Base-by-base conservation (phyloP, 192 early-diverging fungal species). In the Backusella westeae region DNA sequence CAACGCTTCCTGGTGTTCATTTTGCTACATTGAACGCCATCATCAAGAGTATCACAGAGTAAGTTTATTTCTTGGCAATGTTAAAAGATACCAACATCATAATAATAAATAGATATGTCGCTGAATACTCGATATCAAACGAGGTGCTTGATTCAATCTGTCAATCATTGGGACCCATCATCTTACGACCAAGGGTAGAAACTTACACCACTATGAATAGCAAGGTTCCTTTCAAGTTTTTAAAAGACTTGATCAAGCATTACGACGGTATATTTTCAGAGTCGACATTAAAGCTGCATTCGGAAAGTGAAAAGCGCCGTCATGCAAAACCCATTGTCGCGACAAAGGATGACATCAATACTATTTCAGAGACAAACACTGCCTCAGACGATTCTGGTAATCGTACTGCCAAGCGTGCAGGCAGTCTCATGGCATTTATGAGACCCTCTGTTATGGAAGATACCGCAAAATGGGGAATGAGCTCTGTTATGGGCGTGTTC, bases 81-180 rank as follows among this genome's bases (percentile, higher is more conserved):
- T 41, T 35, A n/a, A 44, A 38, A 63, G 56, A 17, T 17, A 10
- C 0, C 0, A 63, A 63, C 29, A 14, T 63, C 3, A 26, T 14
- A 29, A 63, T 14, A 29, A 63, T 29, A 29, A 29, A 10, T 29
- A 63, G 56, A 15, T 63, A 63, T 26, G 26, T 63, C n/a, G 10
- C 21, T 29, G 26, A 63, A 63, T 63, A 34, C n/a, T 41, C 19
- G 34, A 12, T 41, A 9, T 23, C 76, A 52, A 84, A 85, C 26
- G 69, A 69, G 21, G 81, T 80, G 36, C 59, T 82, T 23, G 73
- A 69, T 3, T 79, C 49, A 35, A 70, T 89, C 71, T 69, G 78
- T 17, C 86, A 88, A 39, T 77, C 83, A 1, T 82, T 86, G 70
- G 88, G 88, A 29, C 77, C 82, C 10, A 78, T 87, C n/a, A 69